Base-by-base conservation (phyloP, 129 eudicot genomes). In the Escallonia rubra region DNA sequence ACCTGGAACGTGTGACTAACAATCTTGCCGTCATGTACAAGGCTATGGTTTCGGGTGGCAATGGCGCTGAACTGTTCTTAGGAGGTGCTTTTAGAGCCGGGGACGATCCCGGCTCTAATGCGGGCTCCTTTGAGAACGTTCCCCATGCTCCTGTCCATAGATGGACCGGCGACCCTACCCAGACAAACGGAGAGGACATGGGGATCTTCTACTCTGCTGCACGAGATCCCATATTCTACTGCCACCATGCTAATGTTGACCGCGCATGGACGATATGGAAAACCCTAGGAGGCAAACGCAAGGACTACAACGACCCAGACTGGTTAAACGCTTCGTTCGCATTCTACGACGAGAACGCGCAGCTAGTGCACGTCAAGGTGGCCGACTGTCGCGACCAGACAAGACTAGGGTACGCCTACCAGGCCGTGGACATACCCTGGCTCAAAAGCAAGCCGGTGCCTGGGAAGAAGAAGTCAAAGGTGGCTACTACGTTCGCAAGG, bases 261-360 rank as follows among this genome's bases (percentile, higher is more conserved):
- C 46, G 81, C 5, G 65, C 71, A 77, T 77, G 81, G 81, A 8
- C 62, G 6, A 51, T 70, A 3, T 78, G 82, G 82, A 34, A 49
- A 43, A 5, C 47, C 4, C 13, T 55, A 3, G 64, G 72, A 13
- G 72, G 72, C 1, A 55, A 43, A 4, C 34, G 64, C 8, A 42
- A 45, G 40, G 93, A 82, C 5, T 65, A 70, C 43, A 49, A 70
- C 5, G 80, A 77, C 49, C 6, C 65, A 0, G 93, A 86, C 67
- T 86, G 81, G 81, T 61, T 86, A 42, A 67, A 83, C 49, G n/a
- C 84, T 1, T 57, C 69, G 7, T 86, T 76, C 56, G 60, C 83
- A 13, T 82, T 86, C 59, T 86, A 80, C 49, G 86, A 86, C 9
- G 93, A 86, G 47, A 80, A 79, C 63, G 80, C 69, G 3, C 71